Evolutionary conservation across 2,329 filamentous ascomycete species (phyloP).

Genomic region (Beauveria sp.): DNA sequence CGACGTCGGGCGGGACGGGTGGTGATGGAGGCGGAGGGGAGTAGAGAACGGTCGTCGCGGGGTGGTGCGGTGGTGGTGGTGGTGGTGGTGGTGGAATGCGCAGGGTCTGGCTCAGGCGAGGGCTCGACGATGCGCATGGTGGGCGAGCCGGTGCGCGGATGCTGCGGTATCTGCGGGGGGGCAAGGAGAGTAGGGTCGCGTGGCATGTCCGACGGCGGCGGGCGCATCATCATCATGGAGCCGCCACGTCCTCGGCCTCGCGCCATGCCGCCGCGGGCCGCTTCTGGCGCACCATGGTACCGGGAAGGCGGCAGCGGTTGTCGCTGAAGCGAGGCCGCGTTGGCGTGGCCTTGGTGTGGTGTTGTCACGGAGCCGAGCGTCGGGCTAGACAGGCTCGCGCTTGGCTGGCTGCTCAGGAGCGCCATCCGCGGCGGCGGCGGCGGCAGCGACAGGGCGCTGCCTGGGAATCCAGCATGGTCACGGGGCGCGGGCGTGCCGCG

Average conservation of each 20-base stretch:
- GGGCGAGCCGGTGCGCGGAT: constrained; percentile 19
- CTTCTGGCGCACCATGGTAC: neutral
- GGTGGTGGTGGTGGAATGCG: constrained; percentile 13
- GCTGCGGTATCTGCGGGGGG: neutral
- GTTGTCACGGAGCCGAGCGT: constrained; percentile 21
- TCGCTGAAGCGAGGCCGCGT: constrained; percentile 7
- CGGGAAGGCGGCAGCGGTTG: neutral
- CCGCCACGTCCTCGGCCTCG: neutral
- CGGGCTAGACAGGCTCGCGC: constrained; percentile 34
- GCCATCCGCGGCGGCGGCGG: constrained; percentile 27
- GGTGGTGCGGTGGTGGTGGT: constrained; percentile 8
- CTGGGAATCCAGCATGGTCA: neutral
- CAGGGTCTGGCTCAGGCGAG: constrained; percentile 24
- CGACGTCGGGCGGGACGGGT: neutral
- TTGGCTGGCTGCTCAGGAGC: constrained; percentile 20
- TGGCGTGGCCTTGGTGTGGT: neutral
- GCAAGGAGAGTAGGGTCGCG: constrained; percentile 13
- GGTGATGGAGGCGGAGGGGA: constrained; percentile 9
- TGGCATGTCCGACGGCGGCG: constrained; percentile 14
- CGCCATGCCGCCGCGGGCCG: neutral
- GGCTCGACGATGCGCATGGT: constrained; percentile 32
- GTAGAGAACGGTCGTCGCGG: constrained; percentile 14
- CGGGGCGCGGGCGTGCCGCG: constrained; percentile 10
- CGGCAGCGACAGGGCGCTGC: constrained; percentile 23
- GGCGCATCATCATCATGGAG: neutral